Conservation (phyloP, 2,329 filamentous ascomycete species). For the Acrodontium crateriforme region DNA sequence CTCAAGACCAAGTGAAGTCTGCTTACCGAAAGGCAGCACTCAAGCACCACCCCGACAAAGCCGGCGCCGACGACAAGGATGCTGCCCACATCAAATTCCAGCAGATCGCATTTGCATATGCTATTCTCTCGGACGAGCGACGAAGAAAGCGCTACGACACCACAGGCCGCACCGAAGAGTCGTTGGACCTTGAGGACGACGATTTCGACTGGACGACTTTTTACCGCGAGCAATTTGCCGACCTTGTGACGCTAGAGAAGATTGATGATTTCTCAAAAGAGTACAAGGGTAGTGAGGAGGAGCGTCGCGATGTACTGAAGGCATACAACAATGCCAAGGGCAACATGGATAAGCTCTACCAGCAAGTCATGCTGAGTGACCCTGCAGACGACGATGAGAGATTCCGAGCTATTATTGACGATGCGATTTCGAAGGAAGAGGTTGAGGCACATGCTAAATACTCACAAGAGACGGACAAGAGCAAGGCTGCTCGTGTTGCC, state of each 20-base stretch:
- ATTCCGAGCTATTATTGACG: constrained; percentile 67
- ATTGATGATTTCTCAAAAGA: constrained; percentile 62
- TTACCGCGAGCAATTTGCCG: constrained; percentile 71
- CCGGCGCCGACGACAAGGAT: constrained; percentile 46
- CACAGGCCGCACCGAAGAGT: constrained; percentile 80
- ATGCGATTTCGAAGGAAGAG: constrained; percentile 57
- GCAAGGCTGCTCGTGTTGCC: constrained; percentile 32
- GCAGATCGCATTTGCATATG: constrained; percentile 83
- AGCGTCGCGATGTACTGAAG: constrained; percentile 60
- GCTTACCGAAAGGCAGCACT: constrained; percentile 87
- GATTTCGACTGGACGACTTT: constrained; percentile 81
- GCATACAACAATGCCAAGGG: constrained; percentile 64
- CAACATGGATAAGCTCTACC: constrained; percentile 63
- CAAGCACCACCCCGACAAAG: constrained; percentile 58
- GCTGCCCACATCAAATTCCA: constrained; percentile 74
- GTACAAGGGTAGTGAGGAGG: constrained; percentile 80
- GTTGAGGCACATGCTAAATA: constrained; percentile 57
- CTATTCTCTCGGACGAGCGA: constrained; percentile 69
- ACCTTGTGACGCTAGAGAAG: constrained; percentile 57
- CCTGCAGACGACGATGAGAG: constrained; percentile 72
- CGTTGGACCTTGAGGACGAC: constrained; percentile 52
- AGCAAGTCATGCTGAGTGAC: constrained; percentile 74
- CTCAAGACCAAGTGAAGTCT: constrained; percentile 66
- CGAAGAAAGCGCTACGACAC: constrained; percentile 77
- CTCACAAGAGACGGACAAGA: constrained; percentile 48